Evolutionary conservation across 225 moss, liverwort and hornwort species (phyloP), one percentile per base, ranked within the genome.

Genomic region (Bryum argenteum): DNA sequence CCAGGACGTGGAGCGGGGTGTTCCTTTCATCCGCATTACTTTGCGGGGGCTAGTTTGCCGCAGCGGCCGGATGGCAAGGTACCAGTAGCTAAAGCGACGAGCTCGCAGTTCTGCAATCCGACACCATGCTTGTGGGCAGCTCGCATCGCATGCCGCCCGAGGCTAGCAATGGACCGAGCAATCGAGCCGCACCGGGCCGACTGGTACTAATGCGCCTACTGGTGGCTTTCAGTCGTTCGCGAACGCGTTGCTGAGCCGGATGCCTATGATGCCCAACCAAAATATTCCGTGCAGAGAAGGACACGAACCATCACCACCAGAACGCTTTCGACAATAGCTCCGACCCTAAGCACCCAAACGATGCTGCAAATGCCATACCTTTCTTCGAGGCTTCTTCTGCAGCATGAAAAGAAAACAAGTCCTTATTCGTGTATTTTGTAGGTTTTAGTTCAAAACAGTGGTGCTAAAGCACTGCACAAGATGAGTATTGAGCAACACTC

Each of bases 81-180:
- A 0, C 42, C 43, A 33, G 45, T 80, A 16, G 48, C 48, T 4
- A 48, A 48, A 48, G 11, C 48, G 12, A 14, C 13, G 15, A 17
- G 48, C 15, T 15, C 10, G 15, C 17, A 14, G 17, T 4, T 48
- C 17, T 45, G 70, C 58, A 78, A 70, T 13, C 66, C 82, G 0
- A 85, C 96, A 6, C 93, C 88, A 89, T 90, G 77, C 83, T 93
- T 0, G 89, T 93, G 10, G 77, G 88, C 24, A 90, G 96, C 53
- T 88, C 95, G 0, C 79, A 80, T 11, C 52, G 80, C 38, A 69
- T 70, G 82, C 65, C 63, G 61, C 66, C 50, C 22, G 2, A 9
- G 71, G 10, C 63, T 70, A 7, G 67, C 48, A 48, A 48, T 41
- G 33, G 2, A 33, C 33, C 33, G 4, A 67, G 1, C 24, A 33